Base-by-base conservation (phyloP, 208 protist genomes). In the Acanthamoeba healyi region DNA sequence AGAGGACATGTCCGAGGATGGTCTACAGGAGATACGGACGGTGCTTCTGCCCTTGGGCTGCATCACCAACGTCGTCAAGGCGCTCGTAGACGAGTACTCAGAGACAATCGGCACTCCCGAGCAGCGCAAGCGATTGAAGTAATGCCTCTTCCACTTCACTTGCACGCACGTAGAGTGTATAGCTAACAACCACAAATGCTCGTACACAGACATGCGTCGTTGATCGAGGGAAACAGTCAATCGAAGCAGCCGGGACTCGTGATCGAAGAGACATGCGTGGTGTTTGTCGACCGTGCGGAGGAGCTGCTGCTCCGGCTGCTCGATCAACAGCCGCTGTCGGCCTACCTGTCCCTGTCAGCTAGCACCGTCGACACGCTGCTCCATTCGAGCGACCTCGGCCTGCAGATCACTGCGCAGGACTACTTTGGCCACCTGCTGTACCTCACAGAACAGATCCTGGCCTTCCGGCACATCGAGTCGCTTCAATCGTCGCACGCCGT, bases 231-330 rank as follows among this genome's bases (percentile, higher is more conserved):
- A 10, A 51, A 32, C 10, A 12, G 32, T 1, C 84, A 72, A 22
- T 17, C 54, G 34, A 91, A 91, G 38, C 61, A n/a, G 51, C 56
- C 51, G 19, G 29, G 29, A 0, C 0, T 91, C 0, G 36, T 26
- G 26, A 44, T 91, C 34, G 38, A 65, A 22, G 58, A 70, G 19
- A 26, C 26, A 38, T 91, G 84, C 40, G n/a, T 91, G 36, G 54
- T 29, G n/a, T 91, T 91, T 36, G 84, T 91, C 26, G 84, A 91
- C 26, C 46, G 40, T 5, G 84, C 84, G 34, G 84, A 91, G 34
- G 46, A 46, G 40, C 58, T 91, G 54, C 51, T 91, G 36, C 61
- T 72, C 2, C 84, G 84, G 34, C 84, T 91, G 32, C 61, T 91
- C 26, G 40, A 70, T 22, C 54, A 65, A 46, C 61, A 74, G 38